Base-by-base conservation (phyloP, 2,329 filamentous ascomycete species). In the Fonsecaea pugnacius region DNA sequence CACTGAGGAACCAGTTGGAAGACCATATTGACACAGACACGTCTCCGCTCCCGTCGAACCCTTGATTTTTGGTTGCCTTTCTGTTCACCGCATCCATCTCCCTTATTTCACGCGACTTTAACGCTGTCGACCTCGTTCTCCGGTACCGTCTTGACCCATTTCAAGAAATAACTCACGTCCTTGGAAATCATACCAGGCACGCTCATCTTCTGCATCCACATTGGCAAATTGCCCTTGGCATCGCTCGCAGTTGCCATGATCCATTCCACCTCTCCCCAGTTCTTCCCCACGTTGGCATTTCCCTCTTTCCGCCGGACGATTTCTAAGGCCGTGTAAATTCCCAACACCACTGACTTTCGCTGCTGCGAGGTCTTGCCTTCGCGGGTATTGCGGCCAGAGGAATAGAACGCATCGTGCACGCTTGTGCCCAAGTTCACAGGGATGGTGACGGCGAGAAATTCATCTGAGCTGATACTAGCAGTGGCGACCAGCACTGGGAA, bases 221-320 rank as follows among this genome's bases (percentile, higher is more conserved):
- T 79, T 0, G 91, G 91, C 62, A 93, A 72, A 32, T 83, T 75
- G 0, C 91, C 91, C 60, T 82, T 82, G 0, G 90, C 90, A 74
- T 93, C 85, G 64, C 87, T 89, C 10, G 87, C 84, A 9, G 90
- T 93, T 8, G 86, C 89, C 89, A 94, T 93, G 63, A 89, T 79
- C 91, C 91, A 95, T 75, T 89, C 87, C 53, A 91, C 81, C 4
- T 76, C 73, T 24, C 64, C 67, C 3, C 71, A 73, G 86, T 88
- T 32, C 91, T 92, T 9, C 80, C 78, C 56, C 36, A 9, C 32
- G 16, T 50, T 60, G 18, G 27, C 32, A 35, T 36, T 58, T 51
- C 58, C 35, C 16, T 38, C 5, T 3, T 48, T 33, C 58, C 32
- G 43, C 14, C 63, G 66, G 27, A 69, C 66, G 8, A 58, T 60